Evolutionary conservation across 2,329 filamentous ascomycete species (phyloP).

Genomic region (Sarocladium kiliense): DNA sequence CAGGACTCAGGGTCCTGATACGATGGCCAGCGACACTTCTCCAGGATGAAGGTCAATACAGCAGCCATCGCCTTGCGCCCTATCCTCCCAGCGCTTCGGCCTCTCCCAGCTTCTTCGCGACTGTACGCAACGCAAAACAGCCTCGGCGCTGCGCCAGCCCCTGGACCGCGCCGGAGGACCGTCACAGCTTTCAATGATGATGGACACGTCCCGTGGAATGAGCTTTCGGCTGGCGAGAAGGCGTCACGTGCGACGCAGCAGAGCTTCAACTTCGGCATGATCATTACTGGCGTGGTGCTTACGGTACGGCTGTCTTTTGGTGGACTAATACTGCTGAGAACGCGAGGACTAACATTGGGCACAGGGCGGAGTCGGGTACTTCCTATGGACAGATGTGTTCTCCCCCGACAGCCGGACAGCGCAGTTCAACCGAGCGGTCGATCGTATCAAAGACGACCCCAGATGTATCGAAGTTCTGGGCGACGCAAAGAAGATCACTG

Average conservation of each 20-base stretch:
- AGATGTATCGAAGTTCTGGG: constrained; percentile 64
- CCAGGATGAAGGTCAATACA: constrained; percentile 42
- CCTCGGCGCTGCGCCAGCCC: constrained; percentile 26
- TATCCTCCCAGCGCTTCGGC: constrained; percentile 21
- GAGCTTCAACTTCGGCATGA: constrained; percentile 78
- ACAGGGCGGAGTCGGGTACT: constrained; percentile 72
- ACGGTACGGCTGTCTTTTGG: constrained; percentile 50
- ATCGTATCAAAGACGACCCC: constrained; percentile 68
- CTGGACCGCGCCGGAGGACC: constrained; percentile 53
- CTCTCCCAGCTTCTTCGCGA: constrained; percentile 29
- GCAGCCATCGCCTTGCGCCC: constrained; percentile 30
- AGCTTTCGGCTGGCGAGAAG: constrained; percentile 74
- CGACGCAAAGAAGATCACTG: constrained; percentile 67
- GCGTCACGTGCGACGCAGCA: constrained; percentile 82
- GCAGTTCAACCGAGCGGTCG: constrained; percentile 83
- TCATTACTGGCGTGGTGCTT: constrained; percentile 67
- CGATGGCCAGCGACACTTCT: constrained; percentile 29
- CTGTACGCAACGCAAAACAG: constrained; percentile 56
- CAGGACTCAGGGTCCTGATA: constrained; percentile 17
- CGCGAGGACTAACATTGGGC: no score
- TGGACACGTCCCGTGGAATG: constrained; percentile 73
- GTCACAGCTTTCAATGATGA: constrained; percentile 85
- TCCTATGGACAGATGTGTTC: constrained; percentile 79
- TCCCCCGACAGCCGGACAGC: constrained; percentile 78
- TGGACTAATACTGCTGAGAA: background rate